A percentile compares a stretch with the other conserved stretches of the same genome.
Evolutionary conservation across 495 filamentous ascomycete genomes (phyloP).

Genomic region (Trichoderma gamsii): DNA sequence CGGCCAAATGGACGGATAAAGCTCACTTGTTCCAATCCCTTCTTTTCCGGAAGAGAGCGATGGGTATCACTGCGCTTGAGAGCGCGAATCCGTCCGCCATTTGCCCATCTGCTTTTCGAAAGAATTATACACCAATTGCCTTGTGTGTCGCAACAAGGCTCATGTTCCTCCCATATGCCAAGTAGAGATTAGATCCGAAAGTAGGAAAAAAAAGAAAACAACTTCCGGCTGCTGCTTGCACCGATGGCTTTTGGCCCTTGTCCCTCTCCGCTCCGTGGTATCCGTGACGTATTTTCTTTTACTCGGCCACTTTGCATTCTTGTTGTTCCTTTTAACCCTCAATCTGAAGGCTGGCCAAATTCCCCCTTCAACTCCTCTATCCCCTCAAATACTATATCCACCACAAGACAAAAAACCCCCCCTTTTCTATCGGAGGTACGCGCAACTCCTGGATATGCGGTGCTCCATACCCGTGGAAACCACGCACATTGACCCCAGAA

Average conservation of each 20-base stretch:
- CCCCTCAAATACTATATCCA: constrained; percentile 10
- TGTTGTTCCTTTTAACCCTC: background rate
- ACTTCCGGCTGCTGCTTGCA: constrained; percentile 7
- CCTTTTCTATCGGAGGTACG: background rate
- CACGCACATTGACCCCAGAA: constrained; percentile 22
- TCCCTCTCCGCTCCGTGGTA: constrained; percentile 10
- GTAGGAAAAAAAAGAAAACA: background rate
- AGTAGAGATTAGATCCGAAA: constrained; percentile 13
- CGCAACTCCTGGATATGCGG: constrained; percentile 10
- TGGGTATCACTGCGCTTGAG: constrained; percentile 9
- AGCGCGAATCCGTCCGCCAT: constrained; percentile 7
- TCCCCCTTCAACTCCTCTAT: constrained; percentile 11
- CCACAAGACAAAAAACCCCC: background rate
- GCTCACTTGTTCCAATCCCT: background rate
- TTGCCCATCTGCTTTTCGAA: constrained; percentile 6
- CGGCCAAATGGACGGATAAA: background rate
- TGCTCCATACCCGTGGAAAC: constrained; percentile 12
- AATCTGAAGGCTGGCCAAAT: constrained; percentile 7
- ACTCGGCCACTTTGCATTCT: constrained; percentile 12
- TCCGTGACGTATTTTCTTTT: background rate
- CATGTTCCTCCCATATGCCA: constrained; percentile 13
- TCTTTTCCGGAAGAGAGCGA: constrained; percentile 8
- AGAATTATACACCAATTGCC: constrained; percentile 7
- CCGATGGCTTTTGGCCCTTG: background rate
- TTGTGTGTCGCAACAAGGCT: background rate